Evolutionary conservation across 805 yeast genomes (phyloP).

Genomic region (Candida maltosa): DNA sequence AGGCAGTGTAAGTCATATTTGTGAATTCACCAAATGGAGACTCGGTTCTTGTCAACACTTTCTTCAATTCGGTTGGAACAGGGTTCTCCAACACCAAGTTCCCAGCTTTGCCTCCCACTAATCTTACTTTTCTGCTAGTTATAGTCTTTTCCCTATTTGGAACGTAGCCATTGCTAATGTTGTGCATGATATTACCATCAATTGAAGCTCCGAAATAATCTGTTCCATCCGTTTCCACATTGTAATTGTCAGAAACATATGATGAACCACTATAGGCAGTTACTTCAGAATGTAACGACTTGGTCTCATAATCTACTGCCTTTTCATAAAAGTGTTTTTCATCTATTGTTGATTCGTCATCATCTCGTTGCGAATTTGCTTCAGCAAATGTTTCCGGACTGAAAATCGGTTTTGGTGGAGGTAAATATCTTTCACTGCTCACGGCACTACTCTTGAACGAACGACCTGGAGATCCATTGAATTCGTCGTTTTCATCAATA

Average conservation of each 20-base stretch:
- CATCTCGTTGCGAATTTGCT: conserved; percentile 25
- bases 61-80: conserved; percentile 82
- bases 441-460: conserved; percentile 27
- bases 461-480: conserved; percentile 35
- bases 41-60: conserved; percentile 82
- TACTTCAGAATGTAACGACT: conserved; percentile 33
- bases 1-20: conserved; percentile 96
- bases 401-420: conserved; percentile 65
- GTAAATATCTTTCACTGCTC: conserved; percentile 50
- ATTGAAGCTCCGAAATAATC: conserved; percentile 45
- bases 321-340: conserved; percentile 37
- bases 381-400: conserved; percentile 62
- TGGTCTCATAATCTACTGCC: conserved; percentile 25
- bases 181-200: conserved; percentile 46
- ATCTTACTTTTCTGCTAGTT: conserved; percentile 68
- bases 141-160: conserved; percentile 68
- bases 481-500: conserved; percentile 31
- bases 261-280: conserved; percentile 33
- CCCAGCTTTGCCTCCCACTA: conserved; percentile 62
- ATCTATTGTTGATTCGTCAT: conserved; percentile 19
- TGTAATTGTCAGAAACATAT: conserved; percentile 17
- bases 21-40: conserved; percentile 81
- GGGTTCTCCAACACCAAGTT: conserved; percentile 91
- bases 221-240: conserved; percentile 18
- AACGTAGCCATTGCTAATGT: conserved; percentile 34